phyloP scores from a whole-genome alignment of 2,329 filamentous ascomycete species.

The Paecilomyces formosus region DNA sequence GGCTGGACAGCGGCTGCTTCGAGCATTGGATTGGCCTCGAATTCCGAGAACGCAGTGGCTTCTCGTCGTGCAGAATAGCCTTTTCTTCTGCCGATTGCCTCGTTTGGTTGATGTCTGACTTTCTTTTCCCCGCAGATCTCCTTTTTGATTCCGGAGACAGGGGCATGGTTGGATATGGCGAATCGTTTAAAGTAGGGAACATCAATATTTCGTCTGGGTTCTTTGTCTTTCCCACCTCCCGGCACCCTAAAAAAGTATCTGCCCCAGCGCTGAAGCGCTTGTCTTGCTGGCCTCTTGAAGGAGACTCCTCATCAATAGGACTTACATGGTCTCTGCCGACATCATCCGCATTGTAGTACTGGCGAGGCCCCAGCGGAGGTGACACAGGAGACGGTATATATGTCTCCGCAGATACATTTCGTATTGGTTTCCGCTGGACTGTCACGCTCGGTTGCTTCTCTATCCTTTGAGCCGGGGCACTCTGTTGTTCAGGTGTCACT shows the following conservation, averaged over 20 bases:
- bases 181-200: slow-evolving; percentile 20
- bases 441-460: neutral
- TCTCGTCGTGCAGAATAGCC: slow-evolving; percentile 17
- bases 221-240: slow-evolving; percentile 27
- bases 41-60: slow-evolving; percentile 24
- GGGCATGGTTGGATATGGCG: slow-evolving; percentile 14
- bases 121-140: slow-evolving; percentile 6
- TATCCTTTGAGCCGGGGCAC: slow-evolving; percentile 15
- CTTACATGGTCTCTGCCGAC: slow-evolving; percentile 29
- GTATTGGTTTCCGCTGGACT: neutral
- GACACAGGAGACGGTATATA: neutral
- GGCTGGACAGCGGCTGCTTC: slow-evolving; percentile 19
- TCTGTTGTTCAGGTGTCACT: slow-evolving; percentile 20
- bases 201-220: slow-evolving; percentile 31
- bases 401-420: slow-evolving; percentile 4
- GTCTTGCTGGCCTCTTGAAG: slow-evolving; percentile 15
- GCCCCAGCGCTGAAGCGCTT: slow-evolving; percentile 15
- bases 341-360: slow-evolving; percentile 33
- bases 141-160: slow-evolving; percentile 14
- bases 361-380: slow-evolving; percentile 6
- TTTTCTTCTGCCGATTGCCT: slow-evolving; percentile 12
- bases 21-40: slow-evolving; percentile 26
- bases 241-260: slow-evolving; percentile 35
- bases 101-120: slow-evolving; percentile 3
- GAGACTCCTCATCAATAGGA: slow-evolving; percentile 27